phyloP scores from a whole-genome alignment of 1,139 yeast species.

The Hanseniaspora gamundiae region DNA sequence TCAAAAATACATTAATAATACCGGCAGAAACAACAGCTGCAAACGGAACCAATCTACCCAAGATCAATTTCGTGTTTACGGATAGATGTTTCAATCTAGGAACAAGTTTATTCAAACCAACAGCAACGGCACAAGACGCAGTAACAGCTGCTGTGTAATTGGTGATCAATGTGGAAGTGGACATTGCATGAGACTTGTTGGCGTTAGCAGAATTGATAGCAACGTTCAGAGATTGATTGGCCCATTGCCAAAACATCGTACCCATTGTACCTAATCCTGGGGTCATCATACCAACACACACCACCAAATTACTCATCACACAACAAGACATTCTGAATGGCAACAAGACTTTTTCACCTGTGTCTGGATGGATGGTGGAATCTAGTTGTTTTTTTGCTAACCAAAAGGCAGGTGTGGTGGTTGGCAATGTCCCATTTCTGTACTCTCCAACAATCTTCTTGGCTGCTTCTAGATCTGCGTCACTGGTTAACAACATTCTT shows the following conservation, averaged over 20 bases:
- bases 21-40: slow-evolving; percentile 98
- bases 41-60: slow-evolving; percentile 86
- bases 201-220: slow-evolving; percentile 96
- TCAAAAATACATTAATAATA: slow-evolving; percentile 79
- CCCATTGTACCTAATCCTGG: slow-evolving; percentile 87
- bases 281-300: slow-evolving; percentile 94
- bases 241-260: slow-evolving; percentile 92
- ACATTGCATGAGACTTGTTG: slow-evolving; percentile 83
- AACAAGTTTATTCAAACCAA: slow-evolving; percentile 80
- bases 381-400: slow-evolving; percentile 74
- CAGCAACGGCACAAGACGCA: slow-evolving; percentile 90
- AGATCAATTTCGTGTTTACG: slow-evolving; percentile 56
- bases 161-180: slow-evolving; percentile 60
- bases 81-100: slow-evolving; percentile 60
- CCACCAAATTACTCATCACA: slow-evolving; percentile 84
- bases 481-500: slow-evolving; percentile 67
- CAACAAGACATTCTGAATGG: slow-evolving; percentile 97
- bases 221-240: slow-evolving; percentile 90
- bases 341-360: slow-evolving; percentile 79
- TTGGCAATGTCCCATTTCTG: slow-evolving; percentile 47
- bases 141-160: slow-evolving; percentile 82
- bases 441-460: slow-evolving; percentile 57
- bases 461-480: slow-evolving; percentile 51
- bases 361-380: slow-evolving; percentile 88
- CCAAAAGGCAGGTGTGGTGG: slow-evolving; percentile 79